Conservation (phyloP, 2,329 filamentous ascomycete genomes). For the Nemania sp. region DNA sequence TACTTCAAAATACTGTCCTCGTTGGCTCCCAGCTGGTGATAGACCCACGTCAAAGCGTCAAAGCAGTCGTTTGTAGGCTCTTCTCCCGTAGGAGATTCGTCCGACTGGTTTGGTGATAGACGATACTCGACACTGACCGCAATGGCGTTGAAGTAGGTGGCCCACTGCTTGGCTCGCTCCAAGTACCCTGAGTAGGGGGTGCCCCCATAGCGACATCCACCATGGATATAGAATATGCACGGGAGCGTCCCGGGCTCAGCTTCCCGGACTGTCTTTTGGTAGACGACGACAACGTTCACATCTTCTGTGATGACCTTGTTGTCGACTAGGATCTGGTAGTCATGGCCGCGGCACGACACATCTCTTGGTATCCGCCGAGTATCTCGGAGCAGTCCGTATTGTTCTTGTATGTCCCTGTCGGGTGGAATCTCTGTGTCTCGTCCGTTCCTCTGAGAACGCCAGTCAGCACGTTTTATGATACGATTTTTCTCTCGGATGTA, state of each 20-base stretch:
- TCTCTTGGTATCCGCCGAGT: conserved; percentile 17
- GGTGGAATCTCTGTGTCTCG: conserved; percentile 13
- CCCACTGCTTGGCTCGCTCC: conserved; percentile 21
- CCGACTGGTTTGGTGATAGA: conserved; percentile 23
- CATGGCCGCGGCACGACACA: conserved; percentile 2
- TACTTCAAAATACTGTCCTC: conserved; percentile 17
- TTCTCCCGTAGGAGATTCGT: conserved; percentile 24
- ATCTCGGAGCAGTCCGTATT: conserved; percentile 15
- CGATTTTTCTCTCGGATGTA: conserved; percentile 15
- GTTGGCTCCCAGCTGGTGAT: conserved; percentile 14
- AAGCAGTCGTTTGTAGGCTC: conserved; percentile 28
- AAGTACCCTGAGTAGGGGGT: conserved; percentile 24
- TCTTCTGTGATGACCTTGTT: conserved; percentile 17
- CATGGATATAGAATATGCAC: conserved; percentile 31
- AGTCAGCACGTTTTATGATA: conserved; percentile 20
- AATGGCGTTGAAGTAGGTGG: conserved; percentile 21
- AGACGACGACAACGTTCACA: conserved; percentile 19
- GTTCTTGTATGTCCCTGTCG: conserved; percentile 5
- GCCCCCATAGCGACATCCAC: conserved; percentile 25
- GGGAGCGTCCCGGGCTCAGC: conserved; percentile 17
- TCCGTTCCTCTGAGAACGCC: conserved; percentile 25
- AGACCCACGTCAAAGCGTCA: conserved; percentile 28
- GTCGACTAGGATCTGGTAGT: conserved; percentile 10
- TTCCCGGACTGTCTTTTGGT: conserved; percentile 1
- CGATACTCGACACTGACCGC: conserved; percentile 27